Conservation (phyloP, 257 asterid species). For the Handroanthus guayacan region DNA sequence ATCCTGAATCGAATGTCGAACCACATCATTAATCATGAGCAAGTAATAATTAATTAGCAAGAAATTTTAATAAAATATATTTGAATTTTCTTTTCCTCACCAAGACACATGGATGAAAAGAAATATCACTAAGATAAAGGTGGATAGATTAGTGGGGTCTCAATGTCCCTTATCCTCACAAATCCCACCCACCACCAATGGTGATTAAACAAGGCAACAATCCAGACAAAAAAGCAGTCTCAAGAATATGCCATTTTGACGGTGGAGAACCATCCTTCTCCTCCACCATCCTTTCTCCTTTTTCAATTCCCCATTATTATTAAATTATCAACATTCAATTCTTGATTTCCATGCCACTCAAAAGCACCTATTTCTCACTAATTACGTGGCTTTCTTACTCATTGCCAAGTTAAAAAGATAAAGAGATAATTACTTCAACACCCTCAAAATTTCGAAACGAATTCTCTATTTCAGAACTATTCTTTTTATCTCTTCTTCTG, state of each 20-base stretch:
- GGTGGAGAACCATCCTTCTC: constrained; percentile 50
- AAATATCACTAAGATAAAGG: constrained; percentile 17
- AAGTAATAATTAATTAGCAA: too few relatives aligned
- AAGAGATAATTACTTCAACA: not conserved
- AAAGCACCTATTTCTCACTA: not conserved
- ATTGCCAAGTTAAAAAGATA: not conserved
- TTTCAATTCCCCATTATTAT: not conserved
- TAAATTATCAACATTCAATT: not conserved
- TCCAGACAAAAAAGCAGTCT: constrained; percentile 41
- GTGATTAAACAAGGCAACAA: constrained; percentile 44
- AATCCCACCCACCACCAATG: constrained; percentile 68
- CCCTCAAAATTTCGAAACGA: not conserved
- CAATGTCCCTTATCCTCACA: constrained; percentile 59
- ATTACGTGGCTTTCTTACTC: not conserved
- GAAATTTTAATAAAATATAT: too few relatives aligned
- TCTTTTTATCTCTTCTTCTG: not conserved
- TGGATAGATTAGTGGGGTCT: constrained; percentile 52
- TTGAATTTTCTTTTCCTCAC: too few relatives aligned
- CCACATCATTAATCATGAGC: too few relatives aligned
- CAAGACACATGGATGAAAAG: not conserved
- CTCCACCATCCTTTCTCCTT: constrained; percentile 59
- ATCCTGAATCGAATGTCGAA: too few relatives aligned
- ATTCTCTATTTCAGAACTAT: not conserved
- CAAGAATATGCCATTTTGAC: constrained; percentile 71
- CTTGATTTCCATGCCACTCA: not conserved